Percentiles rank a stretch among this genome's conserved stretches.
These are phyloP conservation scores for Cyclotella sp. DNA, from an alignment of 108 stramenopile species.

Conservation along the genomic window DNA sequence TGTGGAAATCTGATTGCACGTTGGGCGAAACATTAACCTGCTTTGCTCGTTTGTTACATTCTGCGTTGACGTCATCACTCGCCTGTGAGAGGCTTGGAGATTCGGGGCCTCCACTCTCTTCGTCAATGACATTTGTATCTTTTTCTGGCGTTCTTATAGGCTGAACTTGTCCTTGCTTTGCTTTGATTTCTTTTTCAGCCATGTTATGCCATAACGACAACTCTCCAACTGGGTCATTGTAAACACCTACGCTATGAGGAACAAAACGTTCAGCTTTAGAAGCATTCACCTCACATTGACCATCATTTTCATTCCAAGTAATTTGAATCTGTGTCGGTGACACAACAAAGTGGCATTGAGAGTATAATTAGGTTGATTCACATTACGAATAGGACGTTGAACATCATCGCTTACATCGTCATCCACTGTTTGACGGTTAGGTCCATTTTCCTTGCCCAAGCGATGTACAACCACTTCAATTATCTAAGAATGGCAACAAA, in stretches of 20 bases:
- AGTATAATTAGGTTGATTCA: background rate
- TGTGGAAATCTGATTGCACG: background rate
- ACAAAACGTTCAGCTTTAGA: constrained; percentile 2
- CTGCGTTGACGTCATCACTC: background rate
- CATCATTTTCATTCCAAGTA: constrained; percentile 14
- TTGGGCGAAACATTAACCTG: background rate
- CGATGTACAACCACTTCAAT: background rate
- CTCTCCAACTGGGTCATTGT: background rate
- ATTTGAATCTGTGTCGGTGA: background rate
- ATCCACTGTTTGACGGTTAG: background rate
- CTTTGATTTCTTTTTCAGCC: constrained; percentile 8
- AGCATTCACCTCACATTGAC: constrained; percentile 15
- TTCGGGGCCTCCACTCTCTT: background rate
- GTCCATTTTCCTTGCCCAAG: background rate
- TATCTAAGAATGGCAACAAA: background rate
- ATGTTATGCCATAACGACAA: constrained; percentile 4
- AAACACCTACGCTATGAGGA: constrained; percentile 9
- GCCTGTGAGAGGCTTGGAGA: background rate
- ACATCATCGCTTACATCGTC: background rate
- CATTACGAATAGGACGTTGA: no score
- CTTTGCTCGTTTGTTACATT: background rate
- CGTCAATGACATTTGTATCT: background rate
- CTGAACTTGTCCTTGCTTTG: background rate
- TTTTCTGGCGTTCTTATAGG: no score
- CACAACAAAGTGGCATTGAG: background rate